phyloP scores from a whole-genome alignment of 1,139 yeast species.

The Sugiyamaella grinbergsii region DNA sequence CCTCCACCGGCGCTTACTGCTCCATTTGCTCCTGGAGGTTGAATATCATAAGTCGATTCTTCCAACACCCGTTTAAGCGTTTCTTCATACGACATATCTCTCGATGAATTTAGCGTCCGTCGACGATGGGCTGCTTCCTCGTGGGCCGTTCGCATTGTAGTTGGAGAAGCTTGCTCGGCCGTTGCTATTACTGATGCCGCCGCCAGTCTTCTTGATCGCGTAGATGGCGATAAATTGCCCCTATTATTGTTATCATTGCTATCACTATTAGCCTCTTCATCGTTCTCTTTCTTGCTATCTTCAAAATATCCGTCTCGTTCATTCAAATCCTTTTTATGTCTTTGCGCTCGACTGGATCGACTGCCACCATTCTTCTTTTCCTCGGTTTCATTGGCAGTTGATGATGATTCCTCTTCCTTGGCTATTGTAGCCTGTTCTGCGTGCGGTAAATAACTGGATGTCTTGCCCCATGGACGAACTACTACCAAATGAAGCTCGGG shows the following conservation, averaged over 20 bases:
- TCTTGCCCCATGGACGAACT: slow-evolving; percentile 52
- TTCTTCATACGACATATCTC: slow-evolving; percentile 65
- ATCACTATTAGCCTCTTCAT: not conserved
- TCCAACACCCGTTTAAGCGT: slow-evolving; percentile 69
- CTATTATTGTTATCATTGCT: not conserved
- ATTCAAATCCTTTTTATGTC: slow-evolving; percentile 16
- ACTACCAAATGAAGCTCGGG: slow-evolving; percentile 73
- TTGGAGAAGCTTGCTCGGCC: slow-evolving; percentile 4
- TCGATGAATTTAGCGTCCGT: slow-evolving; percentile 41
- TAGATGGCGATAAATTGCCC: slow-evolving; percentile 6
- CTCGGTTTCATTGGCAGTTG: slow-evolving; percentile 7
- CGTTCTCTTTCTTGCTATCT: slow-evolving; percentile 6
- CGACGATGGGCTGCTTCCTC: slow-evolving; percentile 29
- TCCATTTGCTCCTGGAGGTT: slow-evolving; percentile 5
- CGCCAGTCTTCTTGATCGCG: slow-evolving; percentile 9
- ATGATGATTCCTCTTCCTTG: not conserved
- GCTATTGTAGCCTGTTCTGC: slow-evolving; percentile 27
- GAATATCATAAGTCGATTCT: slow-evolving; percentile 62
- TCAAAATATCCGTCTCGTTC: slow-evolving; percentile 16
- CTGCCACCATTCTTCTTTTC: slow-evolving; percentile 5
- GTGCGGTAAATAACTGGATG: slow-evolving; percentile 49
- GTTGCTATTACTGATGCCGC: too few relatives aligned
- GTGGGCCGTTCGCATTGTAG: slow-evolving; percentile 1
- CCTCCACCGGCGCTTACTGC: slow-evolving; percentile 2
- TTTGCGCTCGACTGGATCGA: slow-evolving; percentile 16